Evolutionary conservation across 2,329 filamentous ascomycete species (phyloP), one percentile per base, ranked within the genome.

Genomic region (Basipetospora chlamydospora): DNA sequence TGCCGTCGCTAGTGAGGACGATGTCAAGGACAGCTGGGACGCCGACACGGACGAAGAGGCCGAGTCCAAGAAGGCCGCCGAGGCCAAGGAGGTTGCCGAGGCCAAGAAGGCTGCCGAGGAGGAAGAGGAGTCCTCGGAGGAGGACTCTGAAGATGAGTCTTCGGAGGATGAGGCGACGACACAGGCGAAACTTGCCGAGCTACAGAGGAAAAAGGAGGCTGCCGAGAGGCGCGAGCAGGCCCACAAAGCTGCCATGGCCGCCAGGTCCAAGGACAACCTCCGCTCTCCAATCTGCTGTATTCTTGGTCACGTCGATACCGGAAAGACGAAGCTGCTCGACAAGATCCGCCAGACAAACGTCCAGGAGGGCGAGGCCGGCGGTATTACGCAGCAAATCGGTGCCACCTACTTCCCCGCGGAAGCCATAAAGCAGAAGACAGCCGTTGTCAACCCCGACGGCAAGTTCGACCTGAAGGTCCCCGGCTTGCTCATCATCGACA

Each of bases 241-340:
- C 40, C 84, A 93, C 55, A 84, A 95, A 58, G 88, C 86, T 43
- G 90, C 90, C 13, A 60, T 95, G 53, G 87, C 85, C 30, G 87
- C 88, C 33, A 75, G 86, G 42, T 96, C 88, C 16, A 86, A 83
- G 60, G 87, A 98, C 56, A 80, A 98, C 59, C 73, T 98, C 39
- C 85, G 90, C 40, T 96, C 90, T 28, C 90, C 90, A 37, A 98
- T 98, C 61, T 96, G 90, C 70, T 96, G 88, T 80, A 98, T 98
- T 72, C 76, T 98, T 45, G 90, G 90, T 51, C 90, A 98, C 74
- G 90, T 98, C 73, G 90, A 98, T 77, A 98, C 92, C 31, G 90
- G 90, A 58, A 98, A 98, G 67, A 98, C 90, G n/a, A 98, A 96
- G 66, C 68, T 98, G 44, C 72, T 98, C 40, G 90, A 98, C 68